Evolutionary conservation across 2,329 filamentous ascomycete genomes (phyloP), one percentile per base, ranked within the genome.

Genomic region (Tolypocladium tropicale): DNA sequence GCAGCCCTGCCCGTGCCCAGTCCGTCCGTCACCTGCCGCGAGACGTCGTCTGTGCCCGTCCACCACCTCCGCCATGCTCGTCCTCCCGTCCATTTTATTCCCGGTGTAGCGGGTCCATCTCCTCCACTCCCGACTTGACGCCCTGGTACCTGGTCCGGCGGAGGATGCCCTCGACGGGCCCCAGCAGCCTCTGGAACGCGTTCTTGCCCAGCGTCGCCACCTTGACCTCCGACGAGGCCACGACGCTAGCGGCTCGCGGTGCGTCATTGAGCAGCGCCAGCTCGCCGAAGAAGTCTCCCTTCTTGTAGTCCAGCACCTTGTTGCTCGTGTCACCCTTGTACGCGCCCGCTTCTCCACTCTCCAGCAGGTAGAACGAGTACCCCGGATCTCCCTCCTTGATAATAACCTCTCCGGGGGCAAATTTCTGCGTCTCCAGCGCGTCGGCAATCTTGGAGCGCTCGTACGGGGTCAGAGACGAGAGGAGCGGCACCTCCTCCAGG

Each of bases 381-480:
- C 94, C 94, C 0, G 87, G 88, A 68, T 97, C 94, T 54, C 94
- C 94, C 72, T 97, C 90, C 57, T 78, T 80, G 73, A 99, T 97
- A 68, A 99, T 95, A 53, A 82, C 81, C n/a, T 85, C 82, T 25
- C 89, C 90, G 9, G 85, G 76, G 0, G 87, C 80, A 69, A 87
- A 95, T 67, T 95, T 96, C 70, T 87, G 84, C 11, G 92, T 94
- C 70, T 97, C 92, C 56, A 99, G 79, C 2, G 94, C 93, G 73
- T 97, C 94, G 59, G 94, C 93, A 70, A 99, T 96, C 78, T 99
- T 99, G 67, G 90, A 90, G 57, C 94, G 86, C 75, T 99, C 94
- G 71, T 97, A 97, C 0, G 89, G 81, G 49, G 92, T 95, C 56
- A 99, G 80, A 25, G 84, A 86, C 3, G 86, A 81, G 30, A 99